Evolutionary conservation across 192 early-diverging fungal genomes (phyloP), one percentile per base, ranked within the genome.

Genomic region (Gryganskiella cystojenkinii): DNA sequence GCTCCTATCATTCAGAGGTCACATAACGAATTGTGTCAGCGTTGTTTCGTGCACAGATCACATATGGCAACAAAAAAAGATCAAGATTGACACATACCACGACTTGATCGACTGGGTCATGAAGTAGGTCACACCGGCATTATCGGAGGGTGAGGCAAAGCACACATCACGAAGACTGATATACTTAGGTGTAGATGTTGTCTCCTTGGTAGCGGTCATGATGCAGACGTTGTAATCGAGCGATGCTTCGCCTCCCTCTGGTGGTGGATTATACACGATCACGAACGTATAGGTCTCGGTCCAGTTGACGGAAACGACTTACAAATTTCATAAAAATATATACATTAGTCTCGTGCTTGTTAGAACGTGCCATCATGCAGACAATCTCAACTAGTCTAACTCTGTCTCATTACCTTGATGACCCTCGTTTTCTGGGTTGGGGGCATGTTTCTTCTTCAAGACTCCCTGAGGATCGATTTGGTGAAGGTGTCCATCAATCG

Each of bases 281-380:
- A 93, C 73, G 66, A 93, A 94, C 0, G 87, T 71, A 54, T 83
- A 70, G 17, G 84, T 92, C 45, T 95, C 93, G 15, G 94, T 61
- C 95, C 95, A 97, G 10, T 90, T 64, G 13, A 97, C 72, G 33
- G 85, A 80, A 35, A 88, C 56, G 3, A 95, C 94, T 86, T 78
- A 59, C 50, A 73, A 67, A 14, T 3, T 22, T 14, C 2, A 64
- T 25, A 34, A 34, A 37, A 22, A 15, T 30, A 31, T 24, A 13
- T 5, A 30, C 25, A 25, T 25, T 27, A 46, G 11, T 13, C 3
- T 46, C 3, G 3, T 46, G 2, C n/a, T n/a, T n/a, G n/a, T n/a
- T n/a, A n/a, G n/a, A n/a, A n/a, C n/a, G n/a, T n/a, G n/a, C n/a
- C n/a, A n/a, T n/a, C 37, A 40, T 35, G 4, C 4, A 27, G 4